These are phyloP conservation scores for Nemania serpens DNA, from an alignment of 2,329 filamentous ascomycete species.

Conservation along the genomic window DNA sequence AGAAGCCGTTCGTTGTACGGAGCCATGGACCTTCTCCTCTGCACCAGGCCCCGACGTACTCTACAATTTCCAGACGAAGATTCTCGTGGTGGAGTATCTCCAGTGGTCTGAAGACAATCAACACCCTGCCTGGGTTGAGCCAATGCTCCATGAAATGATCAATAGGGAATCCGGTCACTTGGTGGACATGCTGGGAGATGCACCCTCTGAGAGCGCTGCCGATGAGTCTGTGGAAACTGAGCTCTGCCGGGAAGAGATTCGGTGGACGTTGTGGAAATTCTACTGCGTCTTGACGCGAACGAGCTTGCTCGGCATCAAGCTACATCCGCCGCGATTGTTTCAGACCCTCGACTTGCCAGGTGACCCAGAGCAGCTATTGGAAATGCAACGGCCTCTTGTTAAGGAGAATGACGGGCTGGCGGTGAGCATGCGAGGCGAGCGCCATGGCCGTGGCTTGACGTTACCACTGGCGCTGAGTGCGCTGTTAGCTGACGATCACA, in stretches of 20 bases:
- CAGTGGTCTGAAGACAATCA: constrained; percentile 11
- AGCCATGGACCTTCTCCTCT: background rate
- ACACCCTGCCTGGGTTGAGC: background rate
- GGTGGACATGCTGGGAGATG: constrained; percentile 1
- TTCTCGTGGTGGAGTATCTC: constrained; percentile 15
- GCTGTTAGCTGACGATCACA: constrained; percentile 11
- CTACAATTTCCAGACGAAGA: constrained; percentile 17
- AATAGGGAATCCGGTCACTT: background rate
- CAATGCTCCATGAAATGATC: constrained; percentile 12
- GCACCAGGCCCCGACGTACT: background rate
- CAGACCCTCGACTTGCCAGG: constrained; percentile 16
- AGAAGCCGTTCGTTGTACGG: constrained; percentile 1
- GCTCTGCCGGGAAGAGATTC: constrained; percentile 12
- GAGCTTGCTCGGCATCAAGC: constrained; percentile 11
- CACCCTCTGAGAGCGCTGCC: background rate
- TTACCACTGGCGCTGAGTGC: constrained; percentile 9
- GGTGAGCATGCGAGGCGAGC: background rate
- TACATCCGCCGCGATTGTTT: constrained; percentile 9
- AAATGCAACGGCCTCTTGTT: background rate
- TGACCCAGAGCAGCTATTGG: constrained; percentile 3
- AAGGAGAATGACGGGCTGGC: background rate
- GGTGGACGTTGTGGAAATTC: constrained; percentile 21
- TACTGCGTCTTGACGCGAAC: constrained; percentile 15
- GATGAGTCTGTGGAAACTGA: constrained; percentile 4
- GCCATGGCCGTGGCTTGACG: background rate